A percentile compares a stretch with the other conserved stretches of the same genome.
phyloP scores from a whole-genome alignment of 768 basidiomycete genomes.

The Boletus fagicola region DNA sequence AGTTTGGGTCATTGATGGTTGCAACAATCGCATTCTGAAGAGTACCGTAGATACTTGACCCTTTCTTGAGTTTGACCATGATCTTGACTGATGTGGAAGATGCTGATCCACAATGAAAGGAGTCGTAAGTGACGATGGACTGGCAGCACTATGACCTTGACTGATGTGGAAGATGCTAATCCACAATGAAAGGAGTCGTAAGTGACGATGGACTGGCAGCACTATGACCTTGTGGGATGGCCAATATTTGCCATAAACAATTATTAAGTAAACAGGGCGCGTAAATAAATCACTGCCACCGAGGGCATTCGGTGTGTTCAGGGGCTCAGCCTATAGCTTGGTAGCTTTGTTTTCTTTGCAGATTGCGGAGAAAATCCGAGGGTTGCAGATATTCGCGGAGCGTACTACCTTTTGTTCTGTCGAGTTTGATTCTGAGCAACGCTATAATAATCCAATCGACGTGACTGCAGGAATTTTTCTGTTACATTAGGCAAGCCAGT shows the following conservation, averaged over 20 bases:
- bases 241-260: not conserved
- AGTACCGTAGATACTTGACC: slow-evolving; percentile 6
- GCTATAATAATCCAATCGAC: not conserved
- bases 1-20: slow-evolving; percentile 29
- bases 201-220: not conserved
- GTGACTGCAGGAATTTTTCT: no score
- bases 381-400: no score
- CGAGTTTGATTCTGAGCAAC: no score
- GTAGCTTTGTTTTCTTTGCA: not conserved
- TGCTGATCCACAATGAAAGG: not conserved
- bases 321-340: not conserved
- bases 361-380: not conserved
- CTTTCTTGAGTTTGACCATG: slow-evolving; percentile 25
- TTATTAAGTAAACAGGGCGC: not conserved
- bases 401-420: not conserved
- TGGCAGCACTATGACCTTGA: not conserved
- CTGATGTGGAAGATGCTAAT: not conserved
- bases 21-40: slow-evolving; percentile 27
- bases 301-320: no score
- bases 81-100: not conserved
- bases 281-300: slow-evolving; percentile 5
- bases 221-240: not conserved
- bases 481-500: slow-evolving; percentile 1
- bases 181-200: not conserved
- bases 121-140: not conserved